Conservation (phyloP, 225 moss, liverwort and hornwort genomes). For the Marchantia paleacea region DNA sequence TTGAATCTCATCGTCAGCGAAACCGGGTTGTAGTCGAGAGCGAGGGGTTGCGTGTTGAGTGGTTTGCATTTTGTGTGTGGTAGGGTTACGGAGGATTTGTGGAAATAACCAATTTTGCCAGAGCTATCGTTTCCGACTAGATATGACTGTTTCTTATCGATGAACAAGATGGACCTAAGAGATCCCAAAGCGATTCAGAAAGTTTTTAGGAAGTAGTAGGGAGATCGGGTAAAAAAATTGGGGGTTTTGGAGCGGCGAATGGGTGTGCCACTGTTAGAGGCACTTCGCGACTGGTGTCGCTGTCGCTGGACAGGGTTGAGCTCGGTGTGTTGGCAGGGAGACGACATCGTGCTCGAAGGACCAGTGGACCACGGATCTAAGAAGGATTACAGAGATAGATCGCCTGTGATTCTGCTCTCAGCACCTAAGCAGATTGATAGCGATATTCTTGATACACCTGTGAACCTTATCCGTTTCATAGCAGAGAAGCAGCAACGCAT, state of each 20-base stretch:
- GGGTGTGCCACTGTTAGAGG: conserved; percentile 48
- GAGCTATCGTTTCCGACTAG: conserved; percentile 13
- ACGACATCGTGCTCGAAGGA: conserved; percentile 21
- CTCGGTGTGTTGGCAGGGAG: conserved; percentile 30
- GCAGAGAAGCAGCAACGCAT: conserved; percentile 38
- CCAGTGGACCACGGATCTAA: conserved; percentile 39
- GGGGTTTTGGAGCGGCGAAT: conserved; percentile 48
- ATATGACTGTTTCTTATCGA: conserved; percentile 23
- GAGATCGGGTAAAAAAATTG: conserved; percentile 10
- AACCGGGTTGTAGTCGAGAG: conserved; percentile 14
- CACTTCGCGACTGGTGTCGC: conserved; percentile 52
- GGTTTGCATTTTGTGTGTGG: conserved; percentile 20
- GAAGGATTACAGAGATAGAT: conserved; percentile 29
- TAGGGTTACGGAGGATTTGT: conserved; percentile 32
- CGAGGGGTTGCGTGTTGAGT: conserved; percentile 24
- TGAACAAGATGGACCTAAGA: conserved; percentile 28
- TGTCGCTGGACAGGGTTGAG: conserved; percentile 49
- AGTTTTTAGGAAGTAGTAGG: not conserved
- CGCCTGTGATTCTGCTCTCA: conserved; percentile 31
- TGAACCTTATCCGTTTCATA: conserved; percentile 38
- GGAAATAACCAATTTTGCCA: not conserved
- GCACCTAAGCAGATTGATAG: conserved; percentile 36
- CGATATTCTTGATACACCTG: conserved; percentile 34
- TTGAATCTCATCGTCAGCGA: conserved; percentile 8
- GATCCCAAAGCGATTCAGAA: not conserved